Conservation (phyloP, 805 yeast species). For the Priceomyces medius region DNA sequence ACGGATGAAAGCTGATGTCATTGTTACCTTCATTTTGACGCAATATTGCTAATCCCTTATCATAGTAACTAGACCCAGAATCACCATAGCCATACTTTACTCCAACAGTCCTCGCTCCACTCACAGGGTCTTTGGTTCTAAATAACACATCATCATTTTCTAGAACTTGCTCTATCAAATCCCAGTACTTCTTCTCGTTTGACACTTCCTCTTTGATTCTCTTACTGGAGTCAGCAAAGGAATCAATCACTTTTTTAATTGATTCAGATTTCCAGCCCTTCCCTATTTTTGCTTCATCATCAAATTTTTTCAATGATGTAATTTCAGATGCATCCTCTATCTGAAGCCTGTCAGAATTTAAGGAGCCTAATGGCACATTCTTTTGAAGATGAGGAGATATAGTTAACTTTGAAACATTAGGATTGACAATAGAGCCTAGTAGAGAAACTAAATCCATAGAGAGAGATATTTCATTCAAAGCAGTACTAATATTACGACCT, state of each 20-base stretch:
- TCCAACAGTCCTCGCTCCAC: conserved; percentile 57
- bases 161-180: conserved; percentile 43
- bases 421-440: conserved; percentile 74
- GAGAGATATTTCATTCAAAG: conserved; percentile 85
- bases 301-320: conserved; percentile 15
- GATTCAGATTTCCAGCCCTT: conserved; percentile 86
- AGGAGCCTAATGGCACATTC: conserved; percentile 71
- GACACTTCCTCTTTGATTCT: conserved; percentile 53
- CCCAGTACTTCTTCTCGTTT: conserved; percentile 72
- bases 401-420: conserved; percentile 82
- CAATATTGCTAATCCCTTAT: conserved; percentile 74
- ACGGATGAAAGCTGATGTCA: conserved; percentile 32
- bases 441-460: conserved; percentile 86
- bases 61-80: conserved; percentile 76
- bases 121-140: conserved; percentile 56
- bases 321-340: conserved; percentile 19
- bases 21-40: conserved; percentile 45
- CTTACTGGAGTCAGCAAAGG: conserved; percentile 50
- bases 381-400: conserved; percentile 83
- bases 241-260: conserved; percentile 51
- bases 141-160: conserved; percentile 60
- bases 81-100: conserved; percentile 91
- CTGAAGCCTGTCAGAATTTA: conserved; percentile 49
- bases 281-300: conserved; percentile 43
- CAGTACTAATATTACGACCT: conserved; percentile 53